These are phyloP conservation scores for Sphaerulina musiva DNA, from an alignment of 2,329 filamentous ascomycete genomes.

Conservation along the genomic window DNA sequence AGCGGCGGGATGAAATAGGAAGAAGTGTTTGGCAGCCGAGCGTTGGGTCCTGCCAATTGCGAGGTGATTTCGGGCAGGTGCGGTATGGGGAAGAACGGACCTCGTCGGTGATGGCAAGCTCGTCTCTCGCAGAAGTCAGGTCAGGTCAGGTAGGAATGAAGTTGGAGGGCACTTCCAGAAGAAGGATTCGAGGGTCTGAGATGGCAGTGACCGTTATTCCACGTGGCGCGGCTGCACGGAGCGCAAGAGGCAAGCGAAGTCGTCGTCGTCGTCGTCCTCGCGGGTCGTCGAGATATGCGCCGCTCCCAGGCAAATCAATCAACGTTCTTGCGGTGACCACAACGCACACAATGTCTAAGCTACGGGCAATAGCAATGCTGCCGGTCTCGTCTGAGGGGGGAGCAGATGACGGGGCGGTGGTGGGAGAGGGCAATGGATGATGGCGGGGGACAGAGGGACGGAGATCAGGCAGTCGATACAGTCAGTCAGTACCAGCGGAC, in stretches of 20 bases:
- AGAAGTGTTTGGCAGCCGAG: conserved; percentile 7
- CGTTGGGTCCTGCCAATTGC: conserved; percentile 3
- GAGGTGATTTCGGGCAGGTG: conserved; percentile 17
- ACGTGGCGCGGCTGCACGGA: conserved; percentile 5
- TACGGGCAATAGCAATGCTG: conserved; percentile 11
- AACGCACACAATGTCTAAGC: neutral
- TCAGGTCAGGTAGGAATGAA: conserved; percentile 7
- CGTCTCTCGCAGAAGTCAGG: conserved; percentile 2
- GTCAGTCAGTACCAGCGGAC: conserved; percentile 13
- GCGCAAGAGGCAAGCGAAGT: neutral
- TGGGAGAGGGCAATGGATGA: neutral
- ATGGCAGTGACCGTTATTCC: conserved; percentile 12
- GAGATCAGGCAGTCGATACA: conserved; percentile 14
- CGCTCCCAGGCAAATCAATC: neutral
- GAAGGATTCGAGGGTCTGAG: conserved; percentile 9
- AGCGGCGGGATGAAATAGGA: neutral
- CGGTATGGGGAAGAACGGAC: conserved; percentile 16
- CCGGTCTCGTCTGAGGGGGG: neutral
- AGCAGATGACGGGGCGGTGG: neutral
- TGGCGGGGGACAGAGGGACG: neutral
- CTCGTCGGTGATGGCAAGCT: neutral
- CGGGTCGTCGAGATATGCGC: too few species aligned
- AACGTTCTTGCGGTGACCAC: neutral
- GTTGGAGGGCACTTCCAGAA: conserved; percentile 9
- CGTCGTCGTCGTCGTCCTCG: neutral